Evolutionary conservation across 192 early-diverging fungal species (phyloP), one percentile per base, ranked within the genome.

Genomic region (Kickxella alabastrina): DNA sequence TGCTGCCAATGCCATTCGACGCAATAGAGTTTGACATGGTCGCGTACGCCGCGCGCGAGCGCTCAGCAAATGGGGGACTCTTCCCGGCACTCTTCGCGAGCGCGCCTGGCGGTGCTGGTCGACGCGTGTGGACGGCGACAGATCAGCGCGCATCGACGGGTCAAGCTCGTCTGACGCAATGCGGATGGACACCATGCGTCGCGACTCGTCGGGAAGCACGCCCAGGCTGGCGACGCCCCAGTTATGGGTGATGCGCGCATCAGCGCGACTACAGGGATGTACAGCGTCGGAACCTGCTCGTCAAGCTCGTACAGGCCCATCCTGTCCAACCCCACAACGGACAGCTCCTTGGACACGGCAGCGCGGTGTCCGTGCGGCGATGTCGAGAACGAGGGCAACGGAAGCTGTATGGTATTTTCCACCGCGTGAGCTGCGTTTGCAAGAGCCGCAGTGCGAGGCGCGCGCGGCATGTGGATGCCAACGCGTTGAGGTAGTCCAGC

Each of bases 211-310:
- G 0, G 67, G 51, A 6, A 69, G 55, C 49, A 76, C 67, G 17
- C 61, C 66, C 38, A 51, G 52, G 43, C 35, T 55, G 13, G 62
- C 66, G 14, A 76, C 73, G 21, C 41, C 39, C 73, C 73, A 76
- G 57, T 76, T 76, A 76, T 65, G 3, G 73, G 62, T 36, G 73
- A 68, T 4, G 67, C 67, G 12, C 67, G 60, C 67, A 76, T 76
- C 49, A 76, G 62, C 24, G 43, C 73, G 25, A 32, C 44, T 6
- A 76, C 43, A 6, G 73, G 67, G 36, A 76, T 56, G 31, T 69
- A 69, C 58, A 76, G 24, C 23, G 63, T 44, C 0, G 73, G 73
- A 21, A 76, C 73, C 29, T 76, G 73, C 66, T 69, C 73, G 27
- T 76, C 73, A 13, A 76, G 67, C 50, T 76, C 73, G 18, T 69